Evolutionary conservation across 192 early-diverging fungal genomes (phyloP).

Genomic region (Glomus cerebriforme): DNA sequence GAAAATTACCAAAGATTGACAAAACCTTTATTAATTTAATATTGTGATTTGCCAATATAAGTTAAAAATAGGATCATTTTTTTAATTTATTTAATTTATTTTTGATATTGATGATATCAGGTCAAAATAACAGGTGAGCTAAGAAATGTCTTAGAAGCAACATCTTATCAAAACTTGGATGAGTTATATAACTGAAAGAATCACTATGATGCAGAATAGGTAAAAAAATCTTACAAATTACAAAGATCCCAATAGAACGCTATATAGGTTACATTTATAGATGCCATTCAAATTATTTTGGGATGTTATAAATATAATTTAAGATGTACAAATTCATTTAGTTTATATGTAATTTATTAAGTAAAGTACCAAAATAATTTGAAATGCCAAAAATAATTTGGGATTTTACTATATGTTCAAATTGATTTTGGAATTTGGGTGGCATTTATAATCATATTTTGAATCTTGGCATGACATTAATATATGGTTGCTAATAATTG

Average conservation of each 20-base stretch:
- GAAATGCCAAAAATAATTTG: too few relatives aligned
- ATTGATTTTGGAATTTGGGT: too few relatives aligned
- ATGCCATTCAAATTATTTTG: too few relatives aligned
- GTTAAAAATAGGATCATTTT: constrained; percentile 18
- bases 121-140: constrained; percentile 27
- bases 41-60: constrained; percentile 29
- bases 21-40: constrained; percentile 29
- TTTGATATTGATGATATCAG: constrained; percentile 29
- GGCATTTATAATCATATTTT: too few relatives aligned
- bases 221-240: constrained; percentile 29
- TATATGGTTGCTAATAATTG: constrained; percentile 31
- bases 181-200: constrained; percentile 24
- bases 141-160: constrained; percentile 30
- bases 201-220: constrained; percentile 36
- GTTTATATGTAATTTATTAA: too few relatives aligned
- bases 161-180: constrained; percentile 20
- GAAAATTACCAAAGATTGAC: constrained; percentile 30
- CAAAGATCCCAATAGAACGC: constrained; percentile 27
- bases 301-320: too few relatives aligned
- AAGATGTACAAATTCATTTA: too few relatives aligned
- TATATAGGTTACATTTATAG: constrained; percentile 21
- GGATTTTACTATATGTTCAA: too few relatives aligned
- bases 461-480: constrained; percentile 32
- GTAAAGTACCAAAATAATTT: too few relatives aligned
- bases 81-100: constrained; percentile 28